Evolutionary conservation across 106 monocot genomes (phyloP), one percentile per base, ranked within the genome.

Genomic region (Posidonia australis): DNA sequence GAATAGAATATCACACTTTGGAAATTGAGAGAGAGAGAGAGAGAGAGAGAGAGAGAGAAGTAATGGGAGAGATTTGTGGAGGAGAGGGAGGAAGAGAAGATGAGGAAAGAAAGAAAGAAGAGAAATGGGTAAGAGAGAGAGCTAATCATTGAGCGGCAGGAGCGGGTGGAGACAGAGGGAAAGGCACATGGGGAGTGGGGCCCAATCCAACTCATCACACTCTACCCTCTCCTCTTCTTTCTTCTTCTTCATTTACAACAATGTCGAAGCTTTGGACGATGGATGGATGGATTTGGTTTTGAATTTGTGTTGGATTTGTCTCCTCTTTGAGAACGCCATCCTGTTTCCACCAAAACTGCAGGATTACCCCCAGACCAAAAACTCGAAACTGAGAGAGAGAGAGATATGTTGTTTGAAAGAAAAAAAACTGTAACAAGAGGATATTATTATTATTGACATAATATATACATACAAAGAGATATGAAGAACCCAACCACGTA

Each of bases 81-180:
- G n/a, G 57, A 26, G 68, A 17, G 11, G 23, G 13, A 7, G 6
- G 41, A 12, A 36, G 5, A n/a, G 2, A 13, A 42, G 43, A 23
- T 24, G 12, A 22, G 16, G 14, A 18, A 47, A 71, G 48, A 10
- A 10, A 44, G n/a, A 26, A 18, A 28, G 67, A 22, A 30, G 55
- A 6, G 11, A 9, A 5, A 13, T 19, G 13, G 42, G 51, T n/a
- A 29, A 69, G 24, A 52, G 41, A 13, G 43, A 65, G 41, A 23
- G 46, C 41, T 77, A 77, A 79, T 79, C 68, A 83, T 79, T 79
- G 84, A 80, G 75, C 29, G 67, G 75, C 78, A 72, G 77, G 77
- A 84, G 81, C 47, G 69, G 73, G 81, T 81, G 81, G 78, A 85
- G 84, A 76, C 81, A 72, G 74, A 71, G 72, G 69, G 70, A 51